Base-by-base conservation (phyloP, 345 rosid genomes). In the Euphorbia lathyris region DNA sequence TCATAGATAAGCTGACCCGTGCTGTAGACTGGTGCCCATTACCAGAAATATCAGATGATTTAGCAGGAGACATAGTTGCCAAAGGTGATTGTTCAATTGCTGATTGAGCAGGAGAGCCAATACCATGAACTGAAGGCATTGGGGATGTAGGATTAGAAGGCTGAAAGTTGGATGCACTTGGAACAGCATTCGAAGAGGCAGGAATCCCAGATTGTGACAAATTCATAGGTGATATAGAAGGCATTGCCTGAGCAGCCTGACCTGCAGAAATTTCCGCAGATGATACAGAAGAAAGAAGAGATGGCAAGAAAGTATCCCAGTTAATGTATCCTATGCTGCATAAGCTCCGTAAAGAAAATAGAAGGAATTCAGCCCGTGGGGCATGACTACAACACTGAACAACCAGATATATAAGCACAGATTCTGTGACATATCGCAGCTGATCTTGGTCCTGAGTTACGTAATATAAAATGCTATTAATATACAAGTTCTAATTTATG, bases 301-400 rank as follows among this genome's bases (percentile, higher is more conserved):
- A 78, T 0, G 93, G 96, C 74, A 95, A 78, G 68, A 90, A 84
- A 29, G 86, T 85, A 76, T 95, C 98, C 97, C 99, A 95, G 68
- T 88, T 95, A 71, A 95, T 83, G 83, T 82, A 90, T 42, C 92
- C 89, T 45, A 86, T 84, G 38, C 82, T 74, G 68, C 88, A 86
- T 77, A 95, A 84, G 70, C 85, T 86, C 77, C 87, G 90, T 62
- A 92, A 75, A 43, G 97, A 88, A 86, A 92, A 95, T 65, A 95
- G 96, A 65, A 95, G 89, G 81, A 95, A 95, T 60, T 92, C 98
- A 9, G 99, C 92, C 45, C 92, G 77, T 19, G 97, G 97, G 52
- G 87, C 97, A 79, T 95, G 99, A 74, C 77, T 76, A 75, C 96
- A 85, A 65, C 94, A 92, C 77, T 80, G 90, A 74, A 86, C 78